Conservation (phyloP, 2,329 filamentous ascomycete genomes). For the Fusarium devonianum region DNA sequence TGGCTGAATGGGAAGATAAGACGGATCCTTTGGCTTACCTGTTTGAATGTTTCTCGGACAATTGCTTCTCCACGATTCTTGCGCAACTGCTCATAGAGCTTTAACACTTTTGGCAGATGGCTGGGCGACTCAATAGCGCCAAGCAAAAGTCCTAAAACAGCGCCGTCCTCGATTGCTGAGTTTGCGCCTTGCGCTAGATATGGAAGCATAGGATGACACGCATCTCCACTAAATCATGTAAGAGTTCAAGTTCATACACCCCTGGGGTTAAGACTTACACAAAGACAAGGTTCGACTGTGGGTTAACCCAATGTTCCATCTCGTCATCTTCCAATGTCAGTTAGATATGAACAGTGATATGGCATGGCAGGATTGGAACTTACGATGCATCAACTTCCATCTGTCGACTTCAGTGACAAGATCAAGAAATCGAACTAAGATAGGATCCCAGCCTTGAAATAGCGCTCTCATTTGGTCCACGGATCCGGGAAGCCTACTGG, state of each 20-base stretch:
- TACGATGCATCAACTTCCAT: constrained; percentile 18
- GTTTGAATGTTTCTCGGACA: constrained; percentile 67
- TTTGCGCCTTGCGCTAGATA: constrained; percentile 73
- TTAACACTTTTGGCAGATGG: constrained; percentile 54
- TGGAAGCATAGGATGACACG: constrained; percentile 70
- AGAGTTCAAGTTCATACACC: background rate
- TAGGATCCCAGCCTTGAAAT: constrained; percentile 12
- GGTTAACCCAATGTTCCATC: constrained; percentile 62
- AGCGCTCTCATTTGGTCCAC: constrained; percentile 13
- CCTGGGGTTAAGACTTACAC: constrained; percentile 44
- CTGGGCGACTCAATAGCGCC: constrained; percentile 56
- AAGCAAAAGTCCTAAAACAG: constrained; percentile 67
- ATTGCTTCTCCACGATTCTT: constrained; percentile 61
- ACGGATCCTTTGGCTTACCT: constrained; percentile 18
- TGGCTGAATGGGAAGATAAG: rapidly evolving
- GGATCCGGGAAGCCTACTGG: constrained; percentile 41
- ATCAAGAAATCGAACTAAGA: constrained; percentile 8
- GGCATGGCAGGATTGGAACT: background rate
- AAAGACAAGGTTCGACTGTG: constrained; percentile 58
- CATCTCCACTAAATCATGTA: constrained; percentile 56
- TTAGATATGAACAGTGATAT: background rate
- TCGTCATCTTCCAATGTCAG: constrained; percentile 49
- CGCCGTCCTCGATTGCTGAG: constrained; percentile 72
- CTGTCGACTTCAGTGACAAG: constrained; percentile 7
- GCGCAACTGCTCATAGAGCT: constrained; percentile 55